phyloP scores from a whole-genome alignment of 768 basidiomycete genomes.

The Aureoboletus auriporus region DNA sequence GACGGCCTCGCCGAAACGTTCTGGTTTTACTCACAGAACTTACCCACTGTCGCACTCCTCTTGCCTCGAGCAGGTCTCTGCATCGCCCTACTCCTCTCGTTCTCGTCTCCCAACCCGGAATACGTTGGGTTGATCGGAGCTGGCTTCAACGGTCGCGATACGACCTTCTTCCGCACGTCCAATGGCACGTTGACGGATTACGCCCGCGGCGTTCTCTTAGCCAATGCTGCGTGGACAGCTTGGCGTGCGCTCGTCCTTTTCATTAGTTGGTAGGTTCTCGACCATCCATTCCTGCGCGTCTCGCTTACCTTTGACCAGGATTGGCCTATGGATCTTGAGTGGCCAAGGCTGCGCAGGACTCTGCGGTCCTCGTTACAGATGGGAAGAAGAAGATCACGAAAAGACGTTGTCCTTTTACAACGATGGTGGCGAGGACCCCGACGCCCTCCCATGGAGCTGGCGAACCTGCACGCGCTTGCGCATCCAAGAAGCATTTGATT shows the following conservation, averaged over 20 bases:
- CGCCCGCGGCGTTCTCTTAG: slow-evolving; percentile 72
- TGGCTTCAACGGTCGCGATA: slow-evolving; percentile 53
- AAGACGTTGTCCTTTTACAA: slow-evolving; percentile 51
- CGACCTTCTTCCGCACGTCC: slow-evolving; percentile 63
- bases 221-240: slow-evolving; percentile 78
- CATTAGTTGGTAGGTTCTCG: slow-evolving; percentile 52
- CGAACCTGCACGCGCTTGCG: slow-evolving; percentile 63
- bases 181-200: slow-evolving; percentile 72
- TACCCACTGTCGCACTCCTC: slow-evolving; percentile 76
- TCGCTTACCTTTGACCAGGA: slow-evolving; percentile 37
- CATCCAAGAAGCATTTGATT: slow-evolving; percentile 77
- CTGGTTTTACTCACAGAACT: slow-evolving; percentile 81
- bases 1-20: slow-evolving; percentile 78
- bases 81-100: slow-evolving; percentile 67
- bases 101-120: slow-evolving; percentile 47
- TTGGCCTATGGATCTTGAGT: slow-evolving; percentile 76
- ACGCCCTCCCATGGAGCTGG: slow-evolving; percentile 76
- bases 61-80: slow-evolving; percentile 78
- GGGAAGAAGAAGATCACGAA: slow-evolving; percentile 78
- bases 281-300: background rate
- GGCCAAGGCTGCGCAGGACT: slow-evolving; percentile 77
- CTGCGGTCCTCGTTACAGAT: slow-evolving; percentile 77
- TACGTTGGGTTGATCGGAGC: slow-evolving; percentile 44
- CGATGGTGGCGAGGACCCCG: slow-evolving; percentile 39
- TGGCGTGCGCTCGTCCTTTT: slow-evolving; percentile 71